Evolutionary conservation across 768 basidiomycete species (phyloP).

Genomic region (Lentinus tigrinus): DNA sequence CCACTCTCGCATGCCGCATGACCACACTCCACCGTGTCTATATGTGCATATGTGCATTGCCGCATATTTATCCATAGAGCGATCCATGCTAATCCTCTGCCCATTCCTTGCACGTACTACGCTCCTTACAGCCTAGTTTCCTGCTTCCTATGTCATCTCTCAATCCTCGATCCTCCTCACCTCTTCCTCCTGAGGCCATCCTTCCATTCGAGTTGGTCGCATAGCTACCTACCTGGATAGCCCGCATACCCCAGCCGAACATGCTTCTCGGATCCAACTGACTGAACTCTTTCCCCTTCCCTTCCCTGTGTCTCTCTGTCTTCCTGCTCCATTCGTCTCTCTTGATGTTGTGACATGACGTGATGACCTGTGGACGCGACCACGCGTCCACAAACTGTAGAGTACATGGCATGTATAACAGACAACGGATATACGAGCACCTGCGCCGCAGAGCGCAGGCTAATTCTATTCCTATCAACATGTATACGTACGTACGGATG

Average conservation of each 20-base stretch:
- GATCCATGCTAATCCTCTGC: constrained; percentile 18
- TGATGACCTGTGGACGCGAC: constrained; percentile 1
- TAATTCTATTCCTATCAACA: constrained; percentile 17
- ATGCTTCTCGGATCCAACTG: not conserved
- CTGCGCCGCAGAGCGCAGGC: constrained; percentile 16
- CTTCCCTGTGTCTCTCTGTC: no score
- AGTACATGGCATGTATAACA: constrained; percentile 24
- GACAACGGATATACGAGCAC: constrained; percentile 18
- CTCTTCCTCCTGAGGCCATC: no score
- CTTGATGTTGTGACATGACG: constrained; percentile 12
- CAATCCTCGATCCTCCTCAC: no score
- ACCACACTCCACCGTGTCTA: constrained; percentile 1
- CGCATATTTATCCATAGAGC: constrained; percentile 15
- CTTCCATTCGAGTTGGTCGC: not conserved
- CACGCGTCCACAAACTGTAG: constrained; percentile 15
- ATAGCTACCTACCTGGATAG: not conserved
- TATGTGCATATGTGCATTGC: constrained; percentile 16
- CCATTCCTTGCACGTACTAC: constrained; percentile 20
- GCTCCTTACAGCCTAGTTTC: constrained; percentile 11
- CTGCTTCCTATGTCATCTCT: not conserved
- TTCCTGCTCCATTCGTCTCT: not conserved
- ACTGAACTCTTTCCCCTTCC: not conserved
- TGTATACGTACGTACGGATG: no score
- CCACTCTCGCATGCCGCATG: not conserved
- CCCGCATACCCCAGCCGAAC: not conserved